phyloP scores from a whole-genome alignment of 495 filamentous ascomycete genomes.

The Aspergillus funiculosus region DNA sequence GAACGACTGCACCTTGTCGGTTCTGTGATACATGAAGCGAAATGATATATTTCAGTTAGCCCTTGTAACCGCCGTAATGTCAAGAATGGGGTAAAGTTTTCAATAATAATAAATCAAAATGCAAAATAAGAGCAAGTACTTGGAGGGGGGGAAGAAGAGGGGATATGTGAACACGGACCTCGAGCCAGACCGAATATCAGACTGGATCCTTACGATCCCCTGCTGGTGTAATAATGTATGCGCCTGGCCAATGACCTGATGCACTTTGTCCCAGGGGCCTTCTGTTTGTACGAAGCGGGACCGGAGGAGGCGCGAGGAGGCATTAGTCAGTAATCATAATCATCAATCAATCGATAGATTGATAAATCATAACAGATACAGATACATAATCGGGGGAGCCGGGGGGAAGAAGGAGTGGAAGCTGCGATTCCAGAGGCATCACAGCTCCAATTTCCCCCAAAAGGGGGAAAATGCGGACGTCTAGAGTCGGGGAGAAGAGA shows the following conservation, averaged over 20 bases:
- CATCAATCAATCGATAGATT: neutral
- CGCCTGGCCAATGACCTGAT: conserved; percentile 82
- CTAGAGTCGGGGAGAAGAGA: no score
- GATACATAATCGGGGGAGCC: neutral
- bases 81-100: neutral
- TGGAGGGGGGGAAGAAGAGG: neutral
- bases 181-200: conserved; percentile 79
- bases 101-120: conserved; percentile 3
- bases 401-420: neutral
- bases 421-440: no score
- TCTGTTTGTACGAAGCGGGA: conserved; percentile 45
- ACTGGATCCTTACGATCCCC: conserved; percentile 79
- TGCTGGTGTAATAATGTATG: conserved; percentile 77
- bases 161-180: conserved; percentile 47
- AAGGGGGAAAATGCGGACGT: no score
- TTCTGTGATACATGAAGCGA: conserved; percentile 34
- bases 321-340: conserved; percentile 9
- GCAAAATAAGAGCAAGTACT: neutral
- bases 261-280: conserved; percentile 85
- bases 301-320: neutral
- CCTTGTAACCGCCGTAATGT: conserved; percentile 4
- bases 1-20: conserved; percentile 61
- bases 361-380: neutral
- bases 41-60: conserved; percentile 13
- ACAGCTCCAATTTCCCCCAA: no score